Evolutionary conservation across 129 eudicot species (phyloP).

Genomic region (Pseudognaphalium luteoalbum): DNA sequence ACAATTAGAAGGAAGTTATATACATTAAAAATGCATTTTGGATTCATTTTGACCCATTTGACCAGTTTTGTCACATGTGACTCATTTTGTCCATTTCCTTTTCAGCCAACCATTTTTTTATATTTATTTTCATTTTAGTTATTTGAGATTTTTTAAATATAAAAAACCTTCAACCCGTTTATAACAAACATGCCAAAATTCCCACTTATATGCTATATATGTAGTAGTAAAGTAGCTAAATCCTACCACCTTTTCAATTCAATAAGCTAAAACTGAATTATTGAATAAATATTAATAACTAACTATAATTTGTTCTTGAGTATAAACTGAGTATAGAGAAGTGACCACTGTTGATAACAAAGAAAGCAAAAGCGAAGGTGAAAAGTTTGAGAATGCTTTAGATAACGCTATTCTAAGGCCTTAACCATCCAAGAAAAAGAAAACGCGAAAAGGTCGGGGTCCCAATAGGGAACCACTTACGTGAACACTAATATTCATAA

Average conservation of each 20-base stretch:
- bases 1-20: not conserved
- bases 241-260: not conserved
- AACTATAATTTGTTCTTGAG: not conserved
- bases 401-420: no score
- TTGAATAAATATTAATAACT: not conserved
- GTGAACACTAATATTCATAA: constrained; percentile 16
- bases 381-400: no score
- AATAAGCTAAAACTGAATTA: not conserved
- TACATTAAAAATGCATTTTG: not conserved
- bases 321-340: constrained; percentile 11
- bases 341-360: no score
- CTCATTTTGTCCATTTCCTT: not conserved
- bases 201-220: not conserved
- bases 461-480: constrained; percentile 45
- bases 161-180: no score
- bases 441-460: no score
- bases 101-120: not conserved
- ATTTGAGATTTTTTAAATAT: no score
- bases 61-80: not conserved
- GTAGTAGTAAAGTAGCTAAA: not conserved
- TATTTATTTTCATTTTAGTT: no score
- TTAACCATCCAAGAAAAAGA: no score
- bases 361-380: no score
- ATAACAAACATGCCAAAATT: not conserved
- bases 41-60: not conserved